Conservation (phyloP, 1,284 basidiomycete species). For the Malassezia psittaci region DNA sequence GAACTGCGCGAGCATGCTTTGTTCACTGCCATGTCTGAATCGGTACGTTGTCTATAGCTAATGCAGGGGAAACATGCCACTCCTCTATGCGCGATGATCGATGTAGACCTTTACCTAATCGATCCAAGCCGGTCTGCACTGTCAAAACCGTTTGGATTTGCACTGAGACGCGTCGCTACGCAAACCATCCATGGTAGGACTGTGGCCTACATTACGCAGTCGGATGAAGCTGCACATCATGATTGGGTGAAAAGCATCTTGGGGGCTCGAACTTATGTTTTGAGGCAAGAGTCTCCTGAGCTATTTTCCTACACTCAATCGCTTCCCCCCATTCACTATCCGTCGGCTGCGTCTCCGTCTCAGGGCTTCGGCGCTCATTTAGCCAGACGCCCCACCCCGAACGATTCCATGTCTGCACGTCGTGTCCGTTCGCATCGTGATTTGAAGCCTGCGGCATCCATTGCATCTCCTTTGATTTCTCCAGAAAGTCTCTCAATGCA, state of each 20-base stretch:
- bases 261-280: slow-evolving; percentile 40
- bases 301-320: slow-evolving; percentile 17
- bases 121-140: slow-evolving; percentile 25
- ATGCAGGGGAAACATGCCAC: slow-evolving; percentile 35
- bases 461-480: neutral
- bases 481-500: slow-evolving; percentile 2
- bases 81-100: slow-evolving; percentile 33
- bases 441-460: neutral
- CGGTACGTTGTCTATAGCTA: slow-evolving; percentile 9
- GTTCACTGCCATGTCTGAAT: slow-evolving; percentile 42
- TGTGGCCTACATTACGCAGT: slow-evolving; percentile 38
- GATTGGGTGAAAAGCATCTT: slow-evolving; percentile 41
- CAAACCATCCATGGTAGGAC: slow-evolving; percentile 15
- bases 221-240: slow-evolving; percentile 36
- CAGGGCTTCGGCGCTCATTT: neutral
- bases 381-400: neutral
- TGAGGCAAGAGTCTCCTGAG: slow-evolving; percentile 36
- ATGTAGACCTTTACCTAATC: slow-evolving; percentile 39
- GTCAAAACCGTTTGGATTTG: slow-evolving; percentile 40
- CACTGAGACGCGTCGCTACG: slow-evolving; percentile 30
- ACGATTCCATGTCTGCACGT: neutral
- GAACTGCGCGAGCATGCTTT: slow-evolving; percentile 43
- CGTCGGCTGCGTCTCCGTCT: neutral
- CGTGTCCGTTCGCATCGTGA: neutral
- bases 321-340: neutral